Evolutionary conservation across 768 basidiomycete species (phyloP), one percentile per base, ranked within the genome.

Genomic region (Galerina sulciceps): DNA sequence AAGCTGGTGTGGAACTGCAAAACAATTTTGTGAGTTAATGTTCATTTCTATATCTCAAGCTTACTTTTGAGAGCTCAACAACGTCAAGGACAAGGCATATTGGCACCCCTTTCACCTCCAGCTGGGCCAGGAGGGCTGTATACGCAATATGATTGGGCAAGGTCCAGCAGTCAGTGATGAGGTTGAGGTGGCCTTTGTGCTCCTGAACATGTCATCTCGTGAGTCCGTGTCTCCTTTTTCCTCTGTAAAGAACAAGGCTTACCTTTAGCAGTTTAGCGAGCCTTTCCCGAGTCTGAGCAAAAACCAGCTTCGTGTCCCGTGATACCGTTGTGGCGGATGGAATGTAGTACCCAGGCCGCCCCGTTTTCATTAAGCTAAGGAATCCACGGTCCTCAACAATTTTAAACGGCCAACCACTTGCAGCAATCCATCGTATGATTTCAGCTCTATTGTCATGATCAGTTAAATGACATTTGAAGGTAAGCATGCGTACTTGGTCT

Each of bases 141-240:
- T 66, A 74, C 0, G 70, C 70, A 0, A 58, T 41, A 37, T 76
- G 71, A 55, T 79, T 78, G 0, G 71, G 69, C 0, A 70, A 75
- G 0, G 75, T 75, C 77, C 76, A 79, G 0, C 66, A 66, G 58
- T 78, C 73, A 0, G 71, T 74, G 0, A 66, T 66, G 51, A 79
- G 75, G 50, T 60, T 76, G 1, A 79, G 46, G 1, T 37, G n/a
- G 2, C 76, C 73, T 0, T 70, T 53, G 55, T 74, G 63, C 11
- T 68, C 65, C 76, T 75, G n/a, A n/a, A n/a, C n/a, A 31, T 20
- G 26, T 26, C 26, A 6, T 26, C 6, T 26, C 26, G 26, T 26
- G 3, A 26, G 26, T 26, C n/a, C n/a, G n/a, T 3, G 26, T 26
- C 4, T n/a, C n/a, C n/a, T n/a, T 6, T 26, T 6, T 26, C 3